Evolutionary conservation across 371 early-diverging fungal species (phyloP), one percentile per base, ranked within the genome.

Genomic region (Mortierella sp.): DNA sequence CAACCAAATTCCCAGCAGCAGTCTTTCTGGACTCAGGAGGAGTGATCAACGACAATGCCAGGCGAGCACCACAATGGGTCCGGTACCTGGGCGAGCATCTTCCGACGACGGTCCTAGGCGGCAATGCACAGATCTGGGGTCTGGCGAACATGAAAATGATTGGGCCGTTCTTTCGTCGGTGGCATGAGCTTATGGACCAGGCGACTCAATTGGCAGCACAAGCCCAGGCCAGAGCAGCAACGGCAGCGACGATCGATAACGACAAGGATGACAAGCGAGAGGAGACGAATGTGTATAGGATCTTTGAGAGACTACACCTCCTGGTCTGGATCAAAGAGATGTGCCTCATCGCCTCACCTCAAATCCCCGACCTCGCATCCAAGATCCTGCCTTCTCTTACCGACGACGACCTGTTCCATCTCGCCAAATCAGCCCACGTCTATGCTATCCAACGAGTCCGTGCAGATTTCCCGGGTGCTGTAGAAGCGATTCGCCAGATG

Each of bases 21-120:
- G 77, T 80, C 48, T 84, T 84, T 59, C 78, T 84, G 19, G 84
- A 84, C 48, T 77, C 78, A 67, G 84, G 81, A 13, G 84, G 84
- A 16, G 84, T 80, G 13, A 84, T 84, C 75, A 84, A 84, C 43
- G 84, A 84, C 72, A 84, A 84, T 31, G 53, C 61, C 6, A 51
- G 31, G 21, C 77, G 84, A 5, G 75, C 81, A 0, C 84, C 84
- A 1, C 84, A 84, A 59, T 84, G 84, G 84, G 19, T 80, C 43
- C 80, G 70, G 1, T 78, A 80, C 55, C 71, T 84, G 16, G 81
- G 81, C 34, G 84, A 84, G 48, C 80, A 78, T 26, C 50, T 84
- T 4, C 84, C 81, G 3, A 74, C 80, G 9, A 84, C 84, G 1
- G 26, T 37, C n/a, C 71, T 84, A 4, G 78, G 81, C 6, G 84